A percentile compares a stretch with the other conserved stretches of the same genome.
Conservation (phyloP, 805 yeast species). For the Saccharomycopsis fermentans region DNA sequence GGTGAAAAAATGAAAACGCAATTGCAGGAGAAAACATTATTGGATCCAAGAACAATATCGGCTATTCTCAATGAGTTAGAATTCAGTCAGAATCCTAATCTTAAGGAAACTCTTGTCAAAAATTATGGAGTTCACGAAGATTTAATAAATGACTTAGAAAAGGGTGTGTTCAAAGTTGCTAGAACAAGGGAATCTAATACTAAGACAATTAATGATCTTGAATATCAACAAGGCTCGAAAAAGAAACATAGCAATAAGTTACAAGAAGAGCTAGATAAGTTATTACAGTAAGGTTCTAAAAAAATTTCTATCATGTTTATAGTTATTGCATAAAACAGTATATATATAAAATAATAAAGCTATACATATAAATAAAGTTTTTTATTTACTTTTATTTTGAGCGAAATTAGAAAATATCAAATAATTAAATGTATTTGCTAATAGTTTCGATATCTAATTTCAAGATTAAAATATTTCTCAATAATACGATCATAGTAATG, state of each 20-base stretch:
- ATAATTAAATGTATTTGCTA: neutral
- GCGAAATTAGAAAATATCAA: neutral
- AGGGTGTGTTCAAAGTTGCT: conserved; percentile 9
- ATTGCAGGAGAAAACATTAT: conserved; percentile 2
- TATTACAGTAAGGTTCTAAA: neutral
- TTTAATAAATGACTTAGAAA: conserved; percentile 3
- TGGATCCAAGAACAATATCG: conserved; percentile 17
- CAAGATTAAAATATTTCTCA: conserved; percentile 65
- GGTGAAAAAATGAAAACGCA: conserved; percentile 6
- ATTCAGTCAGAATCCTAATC: neutral
- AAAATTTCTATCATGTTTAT: neutral
- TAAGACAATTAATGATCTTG: conserved; percentile 12
- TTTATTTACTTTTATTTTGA: neutral
- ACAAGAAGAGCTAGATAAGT: neutral
- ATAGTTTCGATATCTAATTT: conserved; percentile 44
- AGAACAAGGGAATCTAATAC: conserved; percentile 4
- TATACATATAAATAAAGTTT: neutral
- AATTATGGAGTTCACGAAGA: conserved; percentile 7
- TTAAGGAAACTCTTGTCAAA: conserved; percentile 3
- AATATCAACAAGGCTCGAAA: neutral
- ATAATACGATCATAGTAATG: conserved; percentile 76
- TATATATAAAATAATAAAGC: neutral
- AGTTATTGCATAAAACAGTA: neutral
- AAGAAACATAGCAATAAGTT: neutral
- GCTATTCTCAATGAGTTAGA: conserved; percentile 13